These are phyloP conservation scores for Erucastrum elatum DNA, from an alignment of 345 rosid species.

Conservation along the genomic window DNA sequence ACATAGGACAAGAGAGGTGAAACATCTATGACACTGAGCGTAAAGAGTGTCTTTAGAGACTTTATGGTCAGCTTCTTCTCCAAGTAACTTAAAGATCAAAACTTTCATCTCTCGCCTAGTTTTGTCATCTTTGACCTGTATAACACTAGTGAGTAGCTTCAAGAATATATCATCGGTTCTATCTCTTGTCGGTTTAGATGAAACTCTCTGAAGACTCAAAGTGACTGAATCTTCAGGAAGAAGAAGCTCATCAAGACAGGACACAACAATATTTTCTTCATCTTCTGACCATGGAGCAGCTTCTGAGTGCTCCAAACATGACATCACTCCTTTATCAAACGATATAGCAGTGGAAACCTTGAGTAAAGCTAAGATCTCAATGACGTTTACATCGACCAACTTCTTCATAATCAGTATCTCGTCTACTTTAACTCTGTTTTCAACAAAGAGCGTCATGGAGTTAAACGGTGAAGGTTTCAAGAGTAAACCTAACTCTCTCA, in stretches of 20 bases:
- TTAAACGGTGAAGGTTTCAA: no score
- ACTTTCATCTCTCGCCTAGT: constrained; percentile 86
- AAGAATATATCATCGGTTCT: constrained; percentile 67
- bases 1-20: constrained; percentile 72
- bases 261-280: constrained; percentile 69
- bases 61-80: constrained; percentile 61
- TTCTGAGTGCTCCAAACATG: constrained; percentile 85
- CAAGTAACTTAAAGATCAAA: constrained; percentile 64
- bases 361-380: constrained; percentile 74
- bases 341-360: constrained; percentile 76
- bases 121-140: constrained; percentile 85
- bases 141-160: constrained; percentile 62
- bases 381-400: constrained; percentile 65
- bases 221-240: constrained; percentile 52
- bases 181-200: constrained; percentile 42
- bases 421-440: no score
- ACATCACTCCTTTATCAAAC: constrained; percentile 67
- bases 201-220: constrained; percentile 76
- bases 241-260: constrained; percentile 63
- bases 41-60: constrained; percentile 72
- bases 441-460: no score
- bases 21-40: constrained; percentile 68
- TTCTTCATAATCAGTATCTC: constrained; percentile 47
- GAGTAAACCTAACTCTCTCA: no score
- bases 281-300: constrained; percentile 88